Evolutionary conservation across 2,329 filamentous ascomycete species (phyloP).

Genomic region (Epicoccum nigrum): DNA sequence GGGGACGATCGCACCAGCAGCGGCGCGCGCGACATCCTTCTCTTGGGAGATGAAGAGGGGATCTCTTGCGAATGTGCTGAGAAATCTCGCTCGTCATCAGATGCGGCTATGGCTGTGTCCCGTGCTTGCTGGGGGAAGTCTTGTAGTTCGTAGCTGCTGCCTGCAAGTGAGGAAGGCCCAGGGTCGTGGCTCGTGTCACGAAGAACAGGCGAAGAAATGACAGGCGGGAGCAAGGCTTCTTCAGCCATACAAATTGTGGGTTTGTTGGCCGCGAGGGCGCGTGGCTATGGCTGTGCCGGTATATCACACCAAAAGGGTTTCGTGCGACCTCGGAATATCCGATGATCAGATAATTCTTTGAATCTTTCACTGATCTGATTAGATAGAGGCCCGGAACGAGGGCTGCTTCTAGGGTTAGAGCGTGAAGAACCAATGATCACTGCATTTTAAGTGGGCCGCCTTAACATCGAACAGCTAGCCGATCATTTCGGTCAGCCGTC

Average conservation of each 20-base stretch:
- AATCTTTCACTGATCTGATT: slow-evolving; percentile 33
- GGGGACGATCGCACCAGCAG: slow-evolving; percentile 66
- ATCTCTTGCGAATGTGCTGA: slow-evolving; percentile 20
- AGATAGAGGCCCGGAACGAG: slow-evolving; percentile 22
- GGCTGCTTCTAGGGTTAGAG: slow-evolving; percentile 1
- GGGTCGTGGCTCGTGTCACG: slow-evolving; percentile 30
- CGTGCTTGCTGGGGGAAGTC: slow-evolving; percentile 35
- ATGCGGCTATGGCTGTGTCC: slow-evolving; percentile 32
- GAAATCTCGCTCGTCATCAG: slow-evolving; percentile 37
- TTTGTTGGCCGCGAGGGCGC: slow-evolving; percentile 25
- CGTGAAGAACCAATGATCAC: slow-evolving; percentile 5
- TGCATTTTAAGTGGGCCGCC: slow-evolving; percentile 2
- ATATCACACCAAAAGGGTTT: slow-evolving; percentile 32
- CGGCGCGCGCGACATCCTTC: slow-evolving; percentile 58
- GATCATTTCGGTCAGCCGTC: slow-evolving; percentile 7
- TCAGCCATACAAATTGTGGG: slow-evolving; percentile 34
- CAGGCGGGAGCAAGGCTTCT: slow-evolving; percentile 21
- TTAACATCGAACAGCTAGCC: slow-evolving; percentile 6
- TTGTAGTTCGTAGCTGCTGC: slow-evolving; percentile 42
- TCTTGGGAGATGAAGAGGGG: slow-evolving; percentile 24
- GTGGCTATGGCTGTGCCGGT: slow-evolving; percentile 25
- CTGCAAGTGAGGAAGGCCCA: slow-evolving; percentile 24
- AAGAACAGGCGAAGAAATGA: slow-evolving; percentile 28
- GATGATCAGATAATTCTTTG: slow-evolving; percentile 35
- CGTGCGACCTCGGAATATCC: slow-evolving; percentile 27